Evolutionary conservation across 2,329 filamentous ascomycete genomes (phyloP), one percentile per base, ranked within the genome.

Genomic region (Sporothrix protearum): DNA sequence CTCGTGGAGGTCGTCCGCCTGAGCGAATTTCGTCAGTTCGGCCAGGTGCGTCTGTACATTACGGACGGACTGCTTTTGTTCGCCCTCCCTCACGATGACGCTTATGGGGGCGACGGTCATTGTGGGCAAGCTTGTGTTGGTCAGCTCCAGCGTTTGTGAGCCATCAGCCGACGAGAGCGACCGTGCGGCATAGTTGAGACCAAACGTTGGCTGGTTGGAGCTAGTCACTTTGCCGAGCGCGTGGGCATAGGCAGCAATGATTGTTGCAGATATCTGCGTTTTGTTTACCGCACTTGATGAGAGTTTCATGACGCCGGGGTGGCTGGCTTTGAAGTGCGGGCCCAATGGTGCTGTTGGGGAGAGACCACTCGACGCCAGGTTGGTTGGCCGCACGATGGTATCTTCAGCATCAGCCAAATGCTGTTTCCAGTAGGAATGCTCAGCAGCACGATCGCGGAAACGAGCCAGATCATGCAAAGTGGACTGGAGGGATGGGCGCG

Each of bases 11-110:
- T 42, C 7, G 57, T 75, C 73, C 10, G 74, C 73, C 57, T 75
- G 74, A 2, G 74, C 68, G 19, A 73, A 75, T 33, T 71, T 71
- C 39, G 73, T 70, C 30, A 75, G 71, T 47, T 71, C 68, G 16
- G 72, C 74, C n/a, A 75, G 69, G 59, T 74, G 73, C 16, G 30
- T 69, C 4, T 61, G 74, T 2, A 75, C 69, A 16, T 53, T 64
- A 28, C 68, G 67, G 14, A 70, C 19, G 9, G 45, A 55, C 25
- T 74, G 22, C 9, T 30, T 9, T 7, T 16, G 45, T 25, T 28
- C 42, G 19, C 42, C 2, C 14, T 47, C 25, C 25, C 36, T 6
- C 16, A 51, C 12, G 9, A 19, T 33, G 63, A 67, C 28, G 19
- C 7, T 36, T 9, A 53, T 51, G 45, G 64, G 64, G 3, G 30